Evolutionary conservation across 352 stramenopile species (phyloP).

Genomic region (Phytopythium boreale): DNA sequence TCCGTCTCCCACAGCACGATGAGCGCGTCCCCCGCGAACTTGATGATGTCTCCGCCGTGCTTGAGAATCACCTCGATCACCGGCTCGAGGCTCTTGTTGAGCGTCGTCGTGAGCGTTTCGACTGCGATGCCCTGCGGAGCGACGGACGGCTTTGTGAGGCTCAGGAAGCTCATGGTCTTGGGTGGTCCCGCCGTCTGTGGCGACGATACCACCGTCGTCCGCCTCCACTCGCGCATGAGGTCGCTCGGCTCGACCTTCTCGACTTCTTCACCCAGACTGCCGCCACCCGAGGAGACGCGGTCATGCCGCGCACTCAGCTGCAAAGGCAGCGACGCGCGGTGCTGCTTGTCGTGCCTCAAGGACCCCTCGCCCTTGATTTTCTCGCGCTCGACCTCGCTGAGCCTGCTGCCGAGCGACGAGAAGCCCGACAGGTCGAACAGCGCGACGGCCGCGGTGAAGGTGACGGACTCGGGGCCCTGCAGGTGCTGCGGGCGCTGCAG

Average conservation of each 20-base stretch:
- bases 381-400: constrained; percentile 55
- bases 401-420: constrained; percentile 73
- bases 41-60: constrained; percentile 79
- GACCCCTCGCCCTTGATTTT: constrained; percentile 22
- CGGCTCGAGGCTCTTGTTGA: constrained; percentile 78
- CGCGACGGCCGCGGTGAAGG: constrained; percentile 62
- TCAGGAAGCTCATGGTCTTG: constrained; percentile 40
- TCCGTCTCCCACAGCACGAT: constrained; percentile 84
- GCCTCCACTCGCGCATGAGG: constrained; percentile 38
- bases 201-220: constrained; percentile 13
- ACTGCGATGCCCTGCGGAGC: constrained; percentile 60
- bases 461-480: constrained; percentile 37
- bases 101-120: constrained; percentile 64
- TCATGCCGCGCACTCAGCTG: constrained; percentile 5
- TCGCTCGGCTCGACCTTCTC: constrained; percentile 23
- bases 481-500: constrained; percentile 40
- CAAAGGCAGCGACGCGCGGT: constrained; percentile 18
- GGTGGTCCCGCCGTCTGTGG: constrained; percentile 1
- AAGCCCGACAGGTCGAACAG: constrained; percentile 89
- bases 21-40: constrained; percentile 77
- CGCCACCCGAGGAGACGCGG: constrained; percentile 11
- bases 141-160: constrained; percentile 38
- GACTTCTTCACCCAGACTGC: constrained; percentile 9
- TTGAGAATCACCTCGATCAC: constrained; percentile 78
- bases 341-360: constrained; percentile 12